Conservation (phyloP, 75 land plant species). For the Selaginella tamariscina region DNA sequence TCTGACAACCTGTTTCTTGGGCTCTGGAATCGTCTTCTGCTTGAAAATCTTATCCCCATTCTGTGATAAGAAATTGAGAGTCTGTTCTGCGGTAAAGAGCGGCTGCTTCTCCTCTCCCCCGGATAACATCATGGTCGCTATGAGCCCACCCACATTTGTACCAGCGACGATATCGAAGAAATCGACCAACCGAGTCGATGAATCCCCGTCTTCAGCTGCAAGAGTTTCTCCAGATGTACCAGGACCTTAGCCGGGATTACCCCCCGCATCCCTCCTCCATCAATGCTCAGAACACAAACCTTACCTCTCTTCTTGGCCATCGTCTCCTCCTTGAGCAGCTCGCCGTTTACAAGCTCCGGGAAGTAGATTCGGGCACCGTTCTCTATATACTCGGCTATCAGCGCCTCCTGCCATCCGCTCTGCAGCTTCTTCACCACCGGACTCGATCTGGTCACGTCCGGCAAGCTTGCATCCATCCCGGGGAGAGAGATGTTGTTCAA, state of each 20-base stretch:
- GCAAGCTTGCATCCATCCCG: no score
- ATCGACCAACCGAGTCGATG: not conserved
- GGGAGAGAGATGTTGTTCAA: no score
- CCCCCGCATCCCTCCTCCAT: conserved; percentile 61
- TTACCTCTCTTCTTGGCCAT: conserved; percentile 32
- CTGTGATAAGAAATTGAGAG: conserved; percentile 27
- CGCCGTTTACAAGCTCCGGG: not conserved
- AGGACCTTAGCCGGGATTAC: conserved; percentile 44
- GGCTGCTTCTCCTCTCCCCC: conserved; percentile 32
- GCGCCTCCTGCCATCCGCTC: not conserved
- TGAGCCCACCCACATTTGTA: not conserved
- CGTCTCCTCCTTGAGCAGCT: not conserved
- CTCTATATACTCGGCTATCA: not conserved
- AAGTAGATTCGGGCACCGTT: not conserved
- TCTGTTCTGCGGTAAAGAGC: conserved; percentile 37
- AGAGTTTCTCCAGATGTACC: not conserved
- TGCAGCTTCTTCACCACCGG: not conserved
- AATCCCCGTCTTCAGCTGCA: conserved; percentile 1
- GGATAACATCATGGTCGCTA: not conserved
- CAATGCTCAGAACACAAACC: conserved; percentile 72
- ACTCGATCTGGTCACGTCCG: no score
- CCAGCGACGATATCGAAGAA: not conserved
- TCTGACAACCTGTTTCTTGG: no score
- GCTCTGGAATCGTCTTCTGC: not conserved
- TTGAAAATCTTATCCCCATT: conserved; percentile 10